Percentiles rank a stretch among this genome's conserved stretches.
These are phyloP conservation scores for Calonectria montana DNA, from an alignment of 2,329 filamentous ascomycete species.

Conservation along the genomic window DNA sequence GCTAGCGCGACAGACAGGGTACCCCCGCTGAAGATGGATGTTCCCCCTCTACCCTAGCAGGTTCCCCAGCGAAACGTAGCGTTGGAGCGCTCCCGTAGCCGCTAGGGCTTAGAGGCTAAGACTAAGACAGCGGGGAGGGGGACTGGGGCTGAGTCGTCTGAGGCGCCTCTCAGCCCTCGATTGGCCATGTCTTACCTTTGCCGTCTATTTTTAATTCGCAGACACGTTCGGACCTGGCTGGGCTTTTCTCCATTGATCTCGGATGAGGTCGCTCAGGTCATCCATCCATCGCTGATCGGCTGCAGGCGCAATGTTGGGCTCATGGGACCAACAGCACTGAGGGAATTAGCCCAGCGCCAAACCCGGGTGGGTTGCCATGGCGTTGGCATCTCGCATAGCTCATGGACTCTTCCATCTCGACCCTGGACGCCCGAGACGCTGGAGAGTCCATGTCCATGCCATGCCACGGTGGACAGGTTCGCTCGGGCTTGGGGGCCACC, in stretches of 20 bases:
- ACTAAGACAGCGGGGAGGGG: constrained; percentile 14
- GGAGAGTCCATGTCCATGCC: constrained; percentile 11
- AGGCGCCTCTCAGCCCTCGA: constrained; percentile 12
- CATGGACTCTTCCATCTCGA: neutral
- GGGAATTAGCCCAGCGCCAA: neutral
- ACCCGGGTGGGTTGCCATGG: neutral
- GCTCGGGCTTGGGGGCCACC: constrained; percentile 19
- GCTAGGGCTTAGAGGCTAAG: constrained; percentile 26
- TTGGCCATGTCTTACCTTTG: constrained; percentile 21
- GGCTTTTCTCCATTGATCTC: neutral
- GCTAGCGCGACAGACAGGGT: constrained; percentile 9
- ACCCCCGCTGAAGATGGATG: neutral
- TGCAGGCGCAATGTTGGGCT: constrained; percentile 2
- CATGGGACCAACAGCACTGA: constrained; percentile 5
- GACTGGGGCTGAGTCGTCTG: constrained; percentile 24
- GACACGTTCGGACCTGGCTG: neutral
- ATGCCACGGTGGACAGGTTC: neutral
- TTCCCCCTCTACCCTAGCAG: neutral
- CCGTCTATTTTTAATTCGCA: constrained; percentile 25
- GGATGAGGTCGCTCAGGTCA: constrained; percentile 9
- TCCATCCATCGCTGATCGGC: constrained; percentile 9
- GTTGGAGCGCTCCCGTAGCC: constrained; percentile 15
- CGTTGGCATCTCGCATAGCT: neutral
- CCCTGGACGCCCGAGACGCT: constrained; percentile 4
- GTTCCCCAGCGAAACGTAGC: constrained; percentile 11